A percentile compares a stretch with the other conserved stretches of the same genome.
Conservation (phyloP, 805 yeast genomes). For the Jamesozyma hellenica region DNA sequence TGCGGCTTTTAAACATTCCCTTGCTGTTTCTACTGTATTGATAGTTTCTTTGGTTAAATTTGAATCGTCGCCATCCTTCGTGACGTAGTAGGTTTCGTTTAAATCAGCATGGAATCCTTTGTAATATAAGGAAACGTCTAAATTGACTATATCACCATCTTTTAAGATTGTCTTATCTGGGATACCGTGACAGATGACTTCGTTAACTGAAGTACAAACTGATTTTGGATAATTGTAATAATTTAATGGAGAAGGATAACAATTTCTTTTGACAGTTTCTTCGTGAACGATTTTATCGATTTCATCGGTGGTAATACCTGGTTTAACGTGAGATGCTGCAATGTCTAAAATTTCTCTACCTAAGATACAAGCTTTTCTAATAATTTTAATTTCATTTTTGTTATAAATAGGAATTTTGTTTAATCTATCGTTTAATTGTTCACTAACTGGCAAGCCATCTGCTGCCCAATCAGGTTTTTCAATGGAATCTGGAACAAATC, state of each 20-base stretch:
- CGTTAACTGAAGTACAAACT: constrained; percentile 88
- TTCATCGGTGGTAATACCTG: constrained; percentile 91
- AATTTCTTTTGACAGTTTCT: constrained; percentile 79
- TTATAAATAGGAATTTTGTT: constrained; percentile 54
- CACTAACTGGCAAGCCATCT: constrained; percentile 70
- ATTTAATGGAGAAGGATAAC: constrained; percentile 91
- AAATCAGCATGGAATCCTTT: constrained; percentile 89
- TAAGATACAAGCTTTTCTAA: constrained; percentile 62
- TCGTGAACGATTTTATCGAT: constrained; percentile 77
- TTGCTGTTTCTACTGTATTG: constrained; percentile 80
- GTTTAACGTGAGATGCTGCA: constrained; percentile 73
- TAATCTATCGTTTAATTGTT: constrained; percentile 60
- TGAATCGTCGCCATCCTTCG: constrained; percentile 78
- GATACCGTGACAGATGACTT: constrained; percentile 92
- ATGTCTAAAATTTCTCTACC: constrained; percentile 86
- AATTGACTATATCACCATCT: constrained; percentile 90
- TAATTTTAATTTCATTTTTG: constrained; percentile 60
- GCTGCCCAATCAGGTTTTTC: constrained; percentile 74
- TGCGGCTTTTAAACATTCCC: constrained; percentile 79
- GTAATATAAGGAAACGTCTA: constrained; percentile 78
- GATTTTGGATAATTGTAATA: constrained; percentile 90
- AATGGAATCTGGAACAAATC: constrained; percentile 63
- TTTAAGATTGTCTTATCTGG: constrained; percentile 81
- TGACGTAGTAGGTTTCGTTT: constrained; percentile 94
- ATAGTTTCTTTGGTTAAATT: constrained; percentile 59